phyloP scores from a whole-genome alignment of 1,284 basidiomycete species.

The Dichomitus squalens region DNA sequence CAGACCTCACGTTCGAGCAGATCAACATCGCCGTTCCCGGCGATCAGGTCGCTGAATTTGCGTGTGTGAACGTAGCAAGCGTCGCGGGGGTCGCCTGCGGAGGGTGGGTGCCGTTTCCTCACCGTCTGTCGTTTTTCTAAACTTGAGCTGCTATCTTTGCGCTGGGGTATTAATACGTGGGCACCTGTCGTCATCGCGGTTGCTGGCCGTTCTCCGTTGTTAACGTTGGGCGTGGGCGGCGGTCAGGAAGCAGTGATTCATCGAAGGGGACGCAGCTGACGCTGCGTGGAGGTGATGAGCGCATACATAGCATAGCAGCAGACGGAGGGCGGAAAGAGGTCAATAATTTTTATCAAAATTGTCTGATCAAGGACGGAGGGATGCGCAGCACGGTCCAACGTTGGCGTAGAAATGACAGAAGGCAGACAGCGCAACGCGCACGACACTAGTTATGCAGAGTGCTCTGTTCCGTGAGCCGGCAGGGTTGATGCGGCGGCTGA shows the following conservation, averaged over 20 bases:
- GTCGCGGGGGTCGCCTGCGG: conserved; percentile 25
- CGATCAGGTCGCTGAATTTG: conserved; percentile 40
- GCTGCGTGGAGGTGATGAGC: not conserved
- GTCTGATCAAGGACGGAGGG: conserved; percentile 8
- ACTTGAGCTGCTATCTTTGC: not conserved
- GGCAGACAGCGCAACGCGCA: not conserved
- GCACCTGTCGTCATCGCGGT: not conserved
- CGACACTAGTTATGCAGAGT: not conserved
- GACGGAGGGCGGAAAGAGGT: not conserved
- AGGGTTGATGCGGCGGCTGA: conserved; percentile 6
- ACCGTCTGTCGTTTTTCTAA: not conserved
- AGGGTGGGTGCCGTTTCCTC: conserved; percentile 9
- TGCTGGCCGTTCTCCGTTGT: not conserved
- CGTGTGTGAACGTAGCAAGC: conserved; percentile 50
- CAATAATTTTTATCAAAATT: conserved; percentile 11
- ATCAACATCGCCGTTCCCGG: conserved; percentile 44
- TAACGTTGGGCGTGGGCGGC: not conserved
- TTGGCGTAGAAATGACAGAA: not conserved
- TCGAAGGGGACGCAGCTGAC: not conserved
- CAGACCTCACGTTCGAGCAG: conserved; percentile 44
- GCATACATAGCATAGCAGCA: not conserved
- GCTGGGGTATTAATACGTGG: not conserved
- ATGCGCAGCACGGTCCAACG: conserved; percentile 1
- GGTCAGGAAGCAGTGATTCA: conserved; percentile 3
- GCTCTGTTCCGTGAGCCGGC: not conserved